Base-by-base conservation (phyloP, 2,329 filamentous ascomycete species). In the Alternaria rosae region DNA sequence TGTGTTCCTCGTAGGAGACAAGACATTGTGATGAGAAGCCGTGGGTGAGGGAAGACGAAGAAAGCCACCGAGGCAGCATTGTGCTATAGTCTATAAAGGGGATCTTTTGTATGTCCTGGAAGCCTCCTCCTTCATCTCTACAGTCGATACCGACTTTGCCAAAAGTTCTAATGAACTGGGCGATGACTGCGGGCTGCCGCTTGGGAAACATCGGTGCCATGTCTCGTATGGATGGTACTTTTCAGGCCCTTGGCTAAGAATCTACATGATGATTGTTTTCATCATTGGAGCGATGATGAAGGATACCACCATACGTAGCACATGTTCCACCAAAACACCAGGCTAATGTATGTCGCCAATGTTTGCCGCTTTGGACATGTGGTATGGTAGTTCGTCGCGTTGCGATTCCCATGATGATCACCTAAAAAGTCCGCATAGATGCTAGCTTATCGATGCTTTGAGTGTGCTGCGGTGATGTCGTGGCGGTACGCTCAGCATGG, bases 401-500 rank as follows among this genome's bases (percentile, higher is more conserved):
- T 3, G 4, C 21, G 4, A 13, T 2, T 3, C 30, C 5, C 5
- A 3, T 11, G 2, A 8, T 11, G 3, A 3, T 32, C 7, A 7
- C 15, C 11, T 15, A 7, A 4, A 13, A 23, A 35, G 4, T 17
- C 11, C 3, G 17, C 5, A 5, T 0, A 11, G 8, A 2, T 17
- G 10, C 5, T 12, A 20, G 9, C 20, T 3, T 0, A 13, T 5
- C 28, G 13, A 9, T n/a, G 6, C 8, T n/a, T 35, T 5, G 17
- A 9, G 20, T 3, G 5, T 35, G 13, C 9, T 1, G 42, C 12
- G 4, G 7, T 23, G 1, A 44, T 5, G 41, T 9, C 0, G 12
- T 0, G 12, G 2, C 0, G 6, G 1, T 43, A 20, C 41, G 17
- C 5, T 4, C 2, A 0, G 41, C 6, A 12, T 11, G 13, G 12